phyloP scores from a whole-genome alignment of 257 asterid genomes.

The Solanum pennellii region DNA sequence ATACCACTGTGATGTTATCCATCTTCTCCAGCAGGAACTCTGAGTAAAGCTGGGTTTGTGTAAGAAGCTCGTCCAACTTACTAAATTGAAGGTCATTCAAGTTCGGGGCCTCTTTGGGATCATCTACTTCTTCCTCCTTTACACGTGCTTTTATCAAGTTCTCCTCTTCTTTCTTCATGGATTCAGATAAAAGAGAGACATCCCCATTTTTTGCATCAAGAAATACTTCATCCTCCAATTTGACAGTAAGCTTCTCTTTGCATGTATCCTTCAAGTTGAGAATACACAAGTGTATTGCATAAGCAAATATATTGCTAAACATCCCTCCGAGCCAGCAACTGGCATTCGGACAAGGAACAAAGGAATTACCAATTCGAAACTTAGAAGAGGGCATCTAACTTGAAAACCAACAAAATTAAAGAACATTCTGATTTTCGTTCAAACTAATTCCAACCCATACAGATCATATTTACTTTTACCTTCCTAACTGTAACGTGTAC shows the following conservation, averaged over 20 bases:
- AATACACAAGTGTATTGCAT: background rate
- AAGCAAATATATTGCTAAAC: background rate
- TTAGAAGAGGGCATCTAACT: background rate
- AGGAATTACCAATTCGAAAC: background rate
- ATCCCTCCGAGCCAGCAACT: background rate
- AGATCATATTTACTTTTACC: background rate
- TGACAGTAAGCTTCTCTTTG: slow-evolving; percentile 22
- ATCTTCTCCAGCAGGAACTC: slow-evolving; percentile 92
- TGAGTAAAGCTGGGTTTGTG: slow-evolving; percentile 84
- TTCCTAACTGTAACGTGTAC: background rate
- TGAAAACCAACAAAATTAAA: background rate
- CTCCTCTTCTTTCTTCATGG: slow-evolving; percentile 55
- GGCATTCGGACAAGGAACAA: background rate
- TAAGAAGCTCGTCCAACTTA: slow-evolving; percentile 85
- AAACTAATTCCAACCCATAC: background rate
- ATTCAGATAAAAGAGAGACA: slow-evolving; percentile 30
- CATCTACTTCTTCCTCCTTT: slow-evolving; percentile 29
- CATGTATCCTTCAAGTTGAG: slow-evolving; percentile 37
- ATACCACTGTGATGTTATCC: slow-evolving; percentile 66
- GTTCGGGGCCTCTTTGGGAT: slow-evolving; percentile 28
- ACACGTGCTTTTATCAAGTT: slow-evolving; percentile 40
- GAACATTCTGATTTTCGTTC: background rate
- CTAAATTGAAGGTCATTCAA: slow-evolving; percentile 61
- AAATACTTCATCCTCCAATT: slow-evolving; percentile 28
- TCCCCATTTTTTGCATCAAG: slow-evolving; percentile 24